These are phyloP conservation scores for Moelleriella libera DNA, from an alignment of 2,329 filamentous ascomycete species.

Conservation along the genomic window DNA sequence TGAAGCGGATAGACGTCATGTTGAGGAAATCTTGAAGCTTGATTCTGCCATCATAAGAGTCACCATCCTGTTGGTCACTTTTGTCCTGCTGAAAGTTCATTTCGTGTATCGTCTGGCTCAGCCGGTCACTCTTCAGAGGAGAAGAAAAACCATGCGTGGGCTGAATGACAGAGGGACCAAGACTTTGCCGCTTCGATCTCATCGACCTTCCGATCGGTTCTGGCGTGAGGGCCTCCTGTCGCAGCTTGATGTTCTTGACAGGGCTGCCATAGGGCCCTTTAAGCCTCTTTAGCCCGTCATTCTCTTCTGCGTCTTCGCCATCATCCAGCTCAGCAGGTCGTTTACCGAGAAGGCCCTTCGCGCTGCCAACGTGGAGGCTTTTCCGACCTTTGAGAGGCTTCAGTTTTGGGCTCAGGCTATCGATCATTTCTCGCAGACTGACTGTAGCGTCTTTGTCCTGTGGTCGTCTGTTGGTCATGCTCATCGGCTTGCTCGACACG, in stretches of 20 bases:
- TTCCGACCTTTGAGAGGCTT: conserved; percentile 53
- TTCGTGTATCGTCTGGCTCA: conserved; percentile 33
- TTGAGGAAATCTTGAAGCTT: conserved; percentile 87
- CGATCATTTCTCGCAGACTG: conserved; percentile 64
- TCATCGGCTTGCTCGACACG: conserved; percentile 43
- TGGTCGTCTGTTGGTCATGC: conserved; percentile 26
- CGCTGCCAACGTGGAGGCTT: conserved; percentile 63
- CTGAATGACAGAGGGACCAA: conserved; percentile 27
- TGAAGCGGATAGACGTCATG: conserved; percentile 93
- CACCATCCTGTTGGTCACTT: conserved; percentile 26
- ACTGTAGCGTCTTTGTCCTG: conserved; percentile 49
- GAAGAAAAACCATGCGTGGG: conserved; percentile 27
- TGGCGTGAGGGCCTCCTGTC: conserved; percentile 52
- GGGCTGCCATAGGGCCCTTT: conserved; percentile 61
- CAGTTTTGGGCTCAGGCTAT: conserved; percentile 65
- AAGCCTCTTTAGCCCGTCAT: conserved; percentile 51
- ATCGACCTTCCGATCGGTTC: conserved; percentile 49
- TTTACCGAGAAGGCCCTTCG: conserved; percentile 60
- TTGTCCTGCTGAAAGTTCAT: conserved; percentile 28
- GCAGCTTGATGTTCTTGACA: conserved; percentile 60
- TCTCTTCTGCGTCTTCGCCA: conserved; percentile 44
- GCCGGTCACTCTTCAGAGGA: conserved; percentile 27
- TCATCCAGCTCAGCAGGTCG: conserved; percentile 57
- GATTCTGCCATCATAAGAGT: conserved; percentile 47
- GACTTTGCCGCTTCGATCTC: conserved; percentile 31